Evolutionary conservation across 164 flowering plant species (phyloP), one percentile per base, ranked within the genome.

Genomic region (Chimonanthus praecox): DNA sequence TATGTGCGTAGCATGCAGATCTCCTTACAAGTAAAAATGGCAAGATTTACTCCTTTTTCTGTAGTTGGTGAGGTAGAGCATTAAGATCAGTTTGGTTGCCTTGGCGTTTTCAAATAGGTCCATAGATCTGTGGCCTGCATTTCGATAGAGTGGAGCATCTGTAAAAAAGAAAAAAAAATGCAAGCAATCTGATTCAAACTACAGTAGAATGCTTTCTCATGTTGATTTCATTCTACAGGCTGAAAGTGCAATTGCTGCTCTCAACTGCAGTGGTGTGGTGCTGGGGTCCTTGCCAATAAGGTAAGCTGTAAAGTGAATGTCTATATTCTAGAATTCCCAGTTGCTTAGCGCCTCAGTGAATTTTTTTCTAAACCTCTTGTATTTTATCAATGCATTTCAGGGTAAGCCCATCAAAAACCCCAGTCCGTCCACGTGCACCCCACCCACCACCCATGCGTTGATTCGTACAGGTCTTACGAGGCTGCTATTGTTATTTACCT

Each of bases 381-480:
- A 44, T 8, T 5, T 61, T 77, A 61, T 58, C 50, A 11, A 47
- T 43, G 58, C 15, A n/a, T 78, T 54, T 4, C 90, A 91, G 96
- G 90, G 92, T 91, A 21, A 91, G 97, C 82, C 97, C 97, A 51
- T 91, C 94, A 43, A 89, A 89, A 86, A 91, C 93, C 1, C 97
- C 97, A 45, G 94, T 91, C 71, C 86, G 94, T 11, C 92, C 94
- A 5, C 90, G 92, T 7, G 67, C 85, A 54, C 88, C 94, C 73
- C 88, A 90, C 4, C 80, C 80, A 47, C 74, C 87, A 2, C 33
- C 54, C 18, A 54, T 67, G 70, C 70, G 58, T 54, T 73, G 49
- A 73, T n/a, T 51, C 48, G 66, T 66, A 64, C 70, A 15, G 71
- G 50, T 51, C 64, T n/a, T 73, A 67, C 33, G 70, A 66, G 75